These are phyloP conservation scores for Lantana camara DNA, from an alignment of 257 asterid genomes.

Conservation along the genomic window DNA sequence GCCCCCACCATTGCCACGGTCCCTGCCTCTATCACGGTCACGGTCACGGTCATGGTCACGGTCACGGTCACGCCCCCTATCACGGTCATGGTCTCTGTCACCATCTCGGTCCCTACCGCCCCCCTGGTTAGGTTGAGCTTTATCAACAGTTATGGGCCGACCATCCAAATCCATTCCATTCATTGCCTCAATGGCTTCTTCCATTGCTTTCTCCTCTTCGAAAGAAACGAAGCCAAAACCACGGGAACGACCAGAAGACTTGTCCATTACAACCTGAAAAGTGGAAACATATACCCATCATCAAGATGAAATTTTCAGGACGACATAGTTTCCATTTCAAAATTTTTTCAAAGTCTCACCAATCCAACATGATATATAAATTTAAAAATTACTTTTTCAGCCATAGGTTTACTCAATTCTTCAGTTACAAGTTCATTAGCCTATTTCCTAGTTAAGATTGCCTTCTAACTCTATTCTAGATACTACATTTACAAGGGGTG, in stretches of 20 bases:
- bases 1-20: constrained; percentile 63
- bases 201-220: constrained; percentile 84
- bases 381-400: too few relatives aligned
- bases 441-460: too few relatives aligned
- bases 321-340: constrained; percentile 16
- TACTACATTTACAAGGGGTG: too few relatives aligned
- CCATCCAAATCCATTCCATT: constrained; percentile 92
- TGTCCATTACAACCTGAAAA: constrained; percentile 76
- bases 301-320: not conserved
- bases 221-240: constrained; percentile 95
- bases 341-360: constrained; percentile 4
- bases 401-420: too few relatives aligned
- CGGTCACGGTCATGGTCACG: constrained; percentile 62
- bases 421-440: too few relatives aligned
- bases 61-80: constrained; percentile 61
- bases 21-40: constrained; percentile 53
- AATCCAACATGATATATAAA: too few relatives aligned
- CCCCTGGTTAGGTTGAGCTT: constrained; percentile 82
- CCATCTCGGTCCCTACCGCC: constrained; percentile 61
- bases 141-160: constrained; percentile 81
- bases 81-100: constrained; percentile 53
- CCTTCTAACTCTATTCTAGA: too few relatives aligned
- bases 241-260: constrained; percentile 81
- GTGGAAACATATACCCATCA: not conserved
- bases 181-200: constrained; percentile 92